Evolutionary conservation across 1,139 yeast species (phyloP).

Genomic region (Spathaspora sp.): DNA sequence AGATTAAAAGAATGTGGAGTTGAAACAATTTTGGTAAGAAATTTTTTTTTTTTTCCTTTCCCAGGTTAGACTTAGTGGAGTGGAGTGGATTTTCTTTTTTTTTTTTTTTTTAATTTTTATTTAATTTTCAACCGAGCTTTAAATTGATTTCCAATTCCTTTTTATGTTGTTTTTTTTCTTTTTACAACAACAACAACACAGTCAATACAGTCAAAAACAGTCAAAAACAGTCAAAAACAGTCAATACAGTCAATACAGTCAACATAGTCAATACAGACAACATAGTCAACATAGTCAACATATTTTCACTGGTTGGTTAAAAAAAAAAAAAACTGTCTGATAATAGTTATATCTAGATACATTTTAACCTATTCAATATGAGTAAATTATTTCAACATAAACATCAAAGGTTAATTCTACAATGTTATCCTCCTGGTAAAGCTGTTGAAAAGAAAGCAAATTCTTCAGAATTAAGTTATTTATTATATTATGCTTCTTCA

Average conservation of each 20-base stretch:
- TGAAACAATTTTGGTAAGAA: background rate
- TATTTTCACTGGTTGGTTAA: no score
- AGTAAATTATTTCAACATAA: conserved; percentile 58
- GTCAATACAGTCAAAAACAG: no score
- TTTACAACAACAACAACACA: background rate
- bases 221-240: background rate
- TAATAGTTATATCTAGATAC: no score
- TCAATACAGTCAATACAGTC: no score
- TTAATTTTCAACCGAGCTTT: background rate
- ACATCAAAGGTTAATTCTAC: conserved; percentile 85
- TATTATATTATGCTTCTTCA: conserved; percentile 89
- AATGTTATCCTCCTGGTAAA: conserved; percentile 91
- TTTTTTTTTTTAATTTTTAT: background rate
- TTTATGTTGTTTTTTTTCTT: background rate
- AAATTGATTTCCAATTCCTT: background rate
- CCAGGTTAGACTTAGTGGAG: no score
- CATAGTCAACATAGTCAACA: no score
- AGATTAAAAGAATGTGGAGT: background rate
- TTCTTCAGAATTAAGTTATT: conserved; percentile 84
- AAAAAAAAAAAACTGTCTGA: no score
- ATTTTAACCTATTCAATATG: no score
- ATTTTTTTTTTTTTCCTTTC: background rate
- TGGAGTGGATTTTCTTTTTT: no score
- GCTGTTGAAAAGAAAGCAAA: conserved; percentile 86
- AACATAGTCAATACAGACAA: no score